A percentile compares a stretch with the other conserved stretches of the same genome.
These are phyloP conservation scores for Aspergillus taichungensis DNA, from an alignment of 495 filamentous ascomycete species.

Conservation along the genomic window DNA sequence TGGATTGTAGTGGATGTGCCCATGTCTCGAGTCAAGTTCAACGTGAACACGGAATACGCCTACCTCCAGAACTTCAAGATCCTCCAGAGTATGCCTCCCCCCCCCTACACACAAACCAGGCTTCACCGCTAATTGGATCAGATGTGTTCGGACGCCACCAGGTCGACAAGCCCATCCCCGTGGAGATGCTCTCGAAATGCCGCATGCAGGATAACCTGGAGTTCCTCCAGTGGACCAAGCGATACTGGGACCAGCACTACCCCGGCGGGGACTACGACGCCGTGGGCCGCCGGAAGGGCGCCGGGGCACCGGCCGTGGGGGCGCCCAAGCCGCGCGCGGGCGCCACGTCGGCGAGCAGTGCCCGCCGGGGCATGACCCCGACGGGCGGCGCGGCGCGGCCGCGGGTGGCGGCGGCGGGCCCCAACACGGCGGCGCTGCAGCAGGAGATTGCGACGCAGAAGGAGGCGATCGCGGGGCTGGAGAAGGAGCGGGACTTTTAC, in stretches of 20 bases:
- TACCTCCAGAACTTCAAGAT: slow-evolving; percentile 98
- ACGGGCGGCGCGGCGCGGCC: slow-evolving; percentile 50
- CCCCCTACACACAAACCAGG: slow-evolving; percentile 1
- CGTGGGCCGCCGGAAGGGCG: slow-evolving; percentile 70
- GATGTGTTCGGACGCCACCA: slow-evolving; percentile 76
- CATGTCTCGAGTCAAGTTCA: slow-evolving; percentile 96
- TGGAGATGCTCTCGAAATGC: slow-evolving; percentile 86
- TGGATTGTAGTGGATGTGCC: slow-evolving; percentile 66
- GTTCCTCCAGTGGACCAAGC: slow-evolving; percentile 94
- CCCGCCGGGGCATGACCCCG: slow-evolving; percentile 65
- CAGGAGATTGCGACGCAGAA: slow-evolving; percentile 78
- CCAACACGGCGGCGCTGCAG: slow-evolving; percentile 56
- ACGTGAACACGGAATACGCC: slow-evolving; percentile 92
- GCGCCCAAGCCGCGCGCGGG: slow-evolving; percentile 31
- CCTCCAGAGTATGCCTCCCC: slow-evolving; percentile 66
- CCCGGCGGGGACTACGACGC: slow-evolving; percentile 96
- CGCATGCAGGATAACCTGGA: slow-evolving; percentile 99
- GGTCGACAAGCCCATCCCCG: slow-evolving; percentile 79
- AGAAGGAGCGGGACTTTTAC: slow-evolving; percentile 96
- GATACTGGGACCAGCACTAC: slow-evolving; percentile 96
- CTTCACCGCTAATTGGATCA: slow-evolving; percentile 21
- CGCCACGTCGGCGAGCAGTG: slow-evolving; percentile 43
- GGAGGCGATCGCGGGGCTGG: slow-evolving; percentile 75
- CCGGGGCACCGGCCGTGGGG: slow-evolving; percentile 48
- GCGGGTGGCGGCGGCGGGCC: slow-evolving; percentile 40